phyloP scores from a whole-genome alignment of 371 early-diverging fungal genomes.

The Mucor circinelloides region DNA sequence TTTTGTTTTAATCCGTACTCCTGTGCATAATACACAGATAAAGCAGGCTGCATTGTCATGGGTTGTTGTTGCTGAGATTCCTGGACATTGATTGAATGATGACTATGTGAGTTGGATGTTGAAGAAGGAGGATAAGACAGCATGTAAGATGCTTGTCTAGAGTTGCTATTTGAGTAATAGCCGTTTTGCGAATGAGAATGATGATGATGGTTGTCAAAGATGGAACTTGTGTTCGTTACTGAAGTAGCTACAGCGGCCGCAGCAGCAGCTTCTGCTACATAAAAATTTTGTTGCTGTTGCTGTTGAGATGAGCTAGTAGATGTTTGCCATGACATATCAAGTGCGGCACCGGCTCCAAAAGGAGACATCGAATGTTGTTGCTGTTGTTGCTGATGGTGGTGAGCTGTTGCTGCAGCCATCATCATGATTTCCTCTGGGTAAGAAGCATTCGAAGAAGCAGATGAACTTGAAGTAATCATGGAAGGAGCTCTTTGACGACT shows the following conservation, averaged over 20 bases:
- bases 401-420: conserved; percentile 12
- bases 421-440: conserved; percentile 21
- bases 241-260: background rate
- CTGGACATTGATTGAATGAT: background rate
- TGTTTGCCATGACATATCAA: conserved; percentile 21
- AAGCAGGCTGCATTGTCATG: conserved; percentile 22
- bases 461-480: conserved; percentile 17
- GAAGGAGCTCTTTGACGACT: conserved; percentile 17
- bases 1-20: conserved; percentile 25
- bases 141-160: background rate
- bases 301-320: background rate
- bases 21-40: conserved; percentile 22
- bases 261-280: background rate
- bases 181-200: background rate
- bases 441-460: conserved; percentile 20
- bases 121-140: conserved; percentile 2
- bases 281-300: background rate
- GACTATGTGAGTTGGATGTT: background rate
- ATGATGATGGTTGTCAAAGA: background rate
- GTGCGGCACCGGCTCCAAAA: conserved; percentile 1
- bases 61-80: conserved; percentile 17
- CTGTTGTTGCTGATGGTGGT: conserved; percentile 5
- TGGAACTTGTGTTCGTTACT: background rate
- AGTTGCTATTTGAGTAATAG: background rate
- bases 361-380: conserved; percentile 14